These are phyloP conservation scores for Gyromitra esculenta DNA, from an alignment of 2,329 filamentous ascomycete species.

Conservation along the genomic window DNA sequence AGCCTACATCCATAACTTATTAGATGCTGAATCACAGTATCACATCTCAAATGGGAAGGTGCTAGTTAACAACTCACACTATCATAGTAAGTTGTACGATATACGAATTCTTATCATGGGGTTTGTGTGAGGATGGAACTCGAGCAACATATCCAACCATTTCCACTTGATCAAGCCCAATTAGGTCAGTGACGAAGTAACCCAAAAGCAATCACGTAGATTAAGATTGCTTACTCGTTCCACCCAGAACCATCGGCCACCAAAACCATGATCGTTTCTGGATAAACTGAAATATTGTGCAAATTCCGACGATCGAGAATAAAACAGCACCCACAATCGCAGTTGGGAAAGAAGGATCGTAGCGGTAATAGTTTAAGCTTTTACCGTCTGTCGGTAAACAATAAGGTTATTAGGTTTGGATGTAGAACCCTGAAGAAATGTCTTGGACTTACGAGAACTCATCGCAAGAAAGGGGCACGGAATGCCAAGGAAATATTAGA, in stretches of 20 bases:
- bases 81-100: conserved; percentile 33
- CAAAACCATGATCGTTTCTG: conserved; percentile 34
- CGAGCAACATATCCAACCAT: conserved; percentile 19
- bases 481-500: background rate
- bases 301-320: background rate
- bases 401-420: background rate
- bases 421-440: background rate
- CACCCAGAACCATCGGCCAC: conserved; percentile 37
- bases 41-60: background rate
- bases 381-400: background rate
- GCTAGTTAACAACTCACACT: conserved; percentile 12
- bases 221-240: conserved; percentile 12
- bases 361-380: conserved; percentile 1
- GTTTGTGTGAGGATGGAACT: conserved; percentile 2
- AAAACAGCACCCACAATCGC: conserved; percentile 13
- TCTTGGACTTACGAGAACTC: background rate
- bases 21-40: background rate
- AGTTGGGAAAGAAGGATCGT: conserved; percentile 25
- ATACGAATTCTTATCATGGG: background rate
- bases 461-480: background rate
- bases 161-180: conserved; percentile 20
- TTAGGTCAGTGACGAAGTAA: background rate
- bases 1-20: conserved; percentile 18
- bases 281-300: conserved; percentile 35
- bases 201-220: background rate